Percentiles rank a stretch among this genome's conserved stretches.
phyloP scores from a whole-genome alignment of 768 basidiomycete genomes.

The Lactifluus echinatus region DNA sequence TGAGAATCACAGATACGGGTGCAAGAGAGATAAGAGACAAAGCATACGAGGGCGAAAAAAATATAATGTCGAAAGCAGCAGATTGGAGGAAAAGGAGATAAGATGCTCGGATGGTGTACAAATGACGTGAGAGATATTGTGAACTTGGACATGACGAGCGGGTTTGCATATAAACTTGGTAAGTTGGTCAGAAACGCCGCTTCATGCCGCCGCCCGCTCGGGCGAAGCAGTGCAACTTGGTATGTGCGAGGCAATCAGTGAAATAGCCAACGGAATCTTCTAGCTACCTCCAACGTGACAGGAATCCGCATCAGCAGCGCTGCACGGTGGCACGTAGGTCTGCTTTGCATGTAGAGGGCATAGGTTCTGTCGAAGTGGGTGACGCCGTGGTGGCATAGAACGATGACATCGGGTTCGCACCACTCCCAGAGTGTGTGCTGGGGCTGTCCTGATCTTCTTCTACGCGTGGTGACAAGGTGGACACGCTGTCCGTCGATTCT shows the following conservation, averaged over 20 bases:
- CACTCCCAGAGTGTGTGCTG: not conserved
- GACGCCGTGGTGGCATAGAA: too few relatives aligned
- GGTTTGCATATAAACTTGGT: too few relatives aligned
- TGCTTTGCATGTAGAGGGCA: not conserved
- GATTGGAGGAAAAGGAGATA: not conserved
- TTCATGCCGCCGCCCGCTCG: too few relatives aligned
- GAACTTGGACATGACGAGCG: not conserved
- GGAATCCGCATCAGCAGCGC: conserved; percentile 1
- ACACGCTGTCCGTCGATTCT: not conserved
- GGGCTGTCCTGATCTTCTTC: not conserved
- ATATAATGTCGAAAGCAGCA: conserved; percentile 13
- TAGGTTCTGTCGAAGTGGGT: too few relatives aligned
- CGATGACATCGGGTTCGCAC: too few relatives aligned
- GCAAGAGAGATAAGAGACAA: not conserved
- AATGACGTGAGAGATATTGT: not conserved
- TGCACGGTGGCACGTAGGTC: conserved; percentile 2
- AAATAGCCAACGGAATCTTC: too few relatives aligned
- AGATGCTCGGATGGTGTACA: conserved; percentile 7
- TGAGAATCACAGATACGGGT: not conserved
- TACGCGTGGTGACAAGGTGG: not conserved
- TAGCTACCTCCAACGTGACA: conserved; percentile 16
- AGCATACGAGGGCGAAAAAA: conserved; percentile 15
- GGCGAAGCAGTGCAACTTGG: too few relatives aligned
- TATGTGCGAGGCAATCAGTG: too few relatives aligned
- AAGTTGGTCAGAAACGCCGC: too few relatives aligned